These are phyloP conservation scores for Aspergillus hortae DNA, from an alignment of 2,329 filamentous ascomycete species.

Conservation along the genomic window DNA sequence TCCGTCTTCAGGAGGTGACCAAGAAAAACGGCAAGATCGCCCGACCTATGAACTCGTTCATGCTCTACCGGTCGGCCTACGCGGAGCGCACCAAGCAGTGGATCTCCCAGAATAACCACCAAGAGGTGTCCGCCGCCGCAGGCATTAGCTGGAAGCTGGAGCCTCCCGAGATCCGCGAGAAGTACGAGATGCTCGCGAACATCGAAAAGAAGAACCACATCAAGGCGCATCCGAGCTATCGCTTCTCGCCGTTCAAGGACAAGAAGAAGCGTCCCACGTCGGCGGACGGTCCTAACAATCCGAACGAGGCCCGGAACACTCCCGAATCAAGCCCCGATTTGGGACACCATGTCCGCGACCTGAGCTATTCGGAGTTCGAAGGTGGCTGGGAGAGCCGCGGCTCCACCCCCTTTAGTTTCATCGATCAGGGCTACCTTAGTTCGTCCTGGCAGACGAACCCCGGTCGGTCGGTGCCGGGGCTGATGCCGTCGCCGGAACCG, in stretches of 20 bases:
- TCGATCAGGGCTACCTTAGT: slow-evolving; percentile 34
- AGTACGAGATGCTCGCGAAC: slow-evolving; percentile 75
- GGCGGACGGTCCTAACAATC: slow-evolving; percentile 30
- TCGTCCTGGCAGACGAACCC: slow-evolving; percentile 55
- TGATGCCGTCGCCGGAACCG: slow-evolving; percentile 43
- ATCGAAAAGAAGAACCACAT: slow-evolving; percentile 82
- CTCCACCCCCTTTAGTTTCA: slow-evolving; percentile 33
- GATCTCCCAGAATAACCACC: slow-evolving; percentile 85
- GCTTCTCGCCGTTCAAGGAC: slow-evolving; percentile 67
- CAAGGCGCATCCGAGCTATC: slow-evolving; percentile 83
- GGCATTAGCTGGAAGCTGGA: slow-evolving; percentile 85
- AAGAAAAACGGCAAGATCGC: slow-evolving; percentile 76
- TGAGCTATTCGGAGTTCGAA: slow-evolving; percentile 26
- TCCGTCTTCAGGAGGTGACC: slow-evolving; percentile 64
- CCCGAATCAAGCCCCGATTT: slow-evolving; percentile 19
- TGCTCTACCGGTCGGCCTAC: slow-evolving; percentile 92
- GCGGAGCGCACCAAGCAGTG: slow-evolving; percentile 80
- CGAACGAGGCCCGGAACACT: slow-evolving; percentile 15
- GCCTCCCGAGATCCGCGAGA: slow-evolving; percentile 64
- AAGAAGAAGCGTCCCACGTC: slow-evolving; percentile 60
- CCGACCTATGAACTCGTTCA: slow-evolving; percentile 95
- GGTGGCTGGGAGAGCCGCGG: slow-evolving; percentile 28
- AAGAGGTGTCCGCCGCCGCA: slow-evolving; percentile 83
- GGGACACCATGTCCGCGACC: slow-evolving; percentile 18
- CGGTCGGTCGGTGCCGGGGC: slow-evolving; percentile 45